Conservation (phyloP, 352 stramenopile species). For the Detonula confervacea region DNA sequence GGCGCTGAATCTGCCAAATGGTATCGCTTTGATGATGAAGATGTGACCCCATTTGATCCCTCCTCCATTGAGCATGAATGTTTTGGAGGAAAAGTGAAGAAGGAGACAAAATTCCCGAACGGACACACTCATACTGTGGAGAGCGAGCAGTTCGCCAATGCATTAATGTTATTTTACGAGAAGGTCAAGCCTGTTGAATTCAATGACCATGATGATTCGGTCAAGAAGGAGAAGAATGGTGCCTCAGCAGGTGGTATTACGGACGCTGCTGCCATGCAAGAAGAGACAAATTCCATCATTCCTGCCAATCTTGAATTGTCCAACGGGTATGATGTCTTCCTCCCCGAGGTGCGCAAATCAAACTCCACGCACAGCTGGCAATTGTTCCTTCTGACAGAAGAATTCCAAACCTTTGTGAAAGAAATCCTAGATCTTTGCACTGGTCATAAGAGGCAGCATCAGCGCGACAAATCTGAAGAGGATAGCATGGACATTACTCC, state of each 20-base stretch:
- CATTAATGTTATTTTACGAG: slow-evolving; percentile 99
- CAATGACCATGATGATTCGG: slow-evolving; percentile 39
- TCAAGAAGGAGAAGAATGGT: slow-evolving; percentile 44
- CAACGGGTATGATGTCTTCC: slow-evolving; percentile 85
- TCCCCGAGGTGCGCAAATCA: slow-evolving; percentile 91
- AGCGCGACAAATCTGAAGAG: too few species aligned
- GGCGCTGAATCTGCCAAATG: slow-evolving; percentile 94
- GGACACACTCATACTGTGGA: slow-evolving; percentile 95
- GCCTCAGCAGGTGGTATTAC: slow-evolving; percentile 42
- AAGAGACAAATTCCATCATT: slow-evolving; percentile 48
- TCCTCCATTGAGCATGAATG: slow-evolving; percentile 96
- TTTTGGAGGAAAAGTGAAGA: slow-evolving; percentile 96
- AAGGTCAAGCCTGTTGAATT: slow-evolving; percentile 89
- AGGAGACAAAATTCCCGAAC: slow-evolving; percentile 91
- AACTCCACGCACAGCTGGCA: slow-evolving; percentile 95
- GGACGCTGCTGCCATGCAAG: slow-evolving; percentile 56
- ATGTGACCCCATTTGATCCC: slow-evolving; percentile 97
- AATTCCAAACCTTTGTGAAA: slow-evolving; percentile 94
- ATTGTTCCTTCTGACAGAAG: slow-evolving; percentile 94
- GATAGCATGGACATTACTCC: slow-evolving; percentile 53
- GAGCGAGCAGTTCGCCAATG: slow-evolving; percentile 98
- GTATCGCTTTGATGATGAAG: slow-evolving; percentile 99
- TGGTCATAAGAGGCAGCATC: slow-evolving; percentile 2
- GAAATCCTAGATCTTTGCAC: slow-evolving; percentile 74
- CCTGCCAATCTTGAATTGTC: slow-evolving; percentile 44